Conservation (phyloP, 73 alveolate genomes). For the Paraurostyla sp. region DNA sequence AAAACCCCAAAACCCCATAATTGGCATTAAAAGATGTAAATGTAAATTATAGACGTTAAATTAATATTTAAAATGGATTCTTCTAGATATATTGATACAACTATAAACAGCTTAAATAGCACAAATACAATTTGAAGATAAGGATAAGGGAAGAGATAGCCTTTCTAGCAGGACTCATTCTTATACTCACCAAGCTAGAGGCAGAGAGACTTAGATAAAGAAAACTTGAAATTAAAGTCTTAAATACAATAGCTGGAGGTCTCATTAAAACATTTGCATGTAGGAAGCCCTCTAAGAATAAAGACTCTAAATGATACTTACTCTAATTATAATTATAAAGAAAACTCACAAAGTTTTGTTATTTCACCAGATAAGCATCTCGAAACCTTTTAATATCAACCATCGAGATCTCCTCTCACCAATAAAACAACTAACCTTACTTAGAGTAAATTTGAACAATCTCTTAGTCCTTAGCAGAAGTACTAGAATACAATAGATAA, state of each 20-base stretch:
- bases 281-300: neutral
- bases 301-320: too few relatives aligned
- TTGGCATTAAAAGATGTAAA: too few relatives aligned
- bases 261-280: neutral
- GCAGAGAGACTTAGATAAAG: neutral
- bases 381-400: neutral
- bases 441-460: neutral
- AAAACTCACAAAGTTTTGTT: neutral
- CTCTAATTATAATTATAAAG: too few relatives aligned
- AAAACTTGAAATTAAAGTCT: neutral
- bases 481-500: neutral
- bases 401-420: neutral
- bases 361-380: neutral
- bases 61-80: neutral
- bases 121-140: neutral
- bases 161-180: too few relatives aligned
- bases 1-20: too few relatives aligned
- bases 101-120: neutral
- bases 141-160: too few relatives aligned
- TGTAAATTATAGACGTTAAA: neutral
- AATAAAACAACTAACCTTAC: neutral
- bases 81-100: neutral
- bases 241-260: neutral
- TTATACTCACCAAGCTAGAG: neutral
- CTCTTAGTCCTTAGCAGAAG: neutral